phyloP scores from a whole-genome alignment of 2,329 filamentous ascomycete species.

The Pyrenochaeta sp. region DNA sequence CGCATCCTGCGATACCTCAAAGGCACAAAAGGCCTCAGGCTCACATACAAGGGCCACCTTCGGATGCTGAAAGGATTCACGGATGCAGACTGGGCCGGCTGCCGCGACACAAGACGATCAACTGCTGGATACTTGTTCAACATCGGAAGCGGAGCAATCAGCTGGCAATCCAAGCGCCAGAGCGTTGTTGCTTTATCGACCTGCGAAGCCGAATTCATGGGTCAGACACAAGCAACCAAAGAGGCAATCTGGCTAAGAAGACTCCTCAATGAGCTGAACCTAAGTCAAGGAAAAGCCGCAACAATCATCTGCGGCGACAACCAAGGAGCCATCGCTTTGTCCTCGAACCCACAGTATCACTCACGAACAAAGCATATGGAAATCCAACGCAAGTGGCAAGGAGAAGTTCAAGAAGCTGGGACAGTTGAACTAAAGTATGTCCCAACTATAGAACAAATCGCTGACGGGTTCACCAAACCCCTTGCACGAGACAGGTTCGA shows the following conservation, averaged over 20 bases:
- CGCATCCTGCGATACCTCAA: too few relatives aligned
- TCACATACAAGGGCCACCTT: too few relatives aligned
- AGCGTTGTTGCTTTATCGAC: constrained; percentile 21
- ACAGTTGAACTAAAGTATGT: constrained; percentile 1
- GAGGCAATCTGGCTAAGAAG: constrained; percentile 27
- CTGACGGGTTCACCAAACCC: constrained; percentile 9
- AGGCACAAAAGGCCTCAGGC: too few relatives aligned
- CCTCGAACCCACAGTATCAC: constrained; percentile 15
- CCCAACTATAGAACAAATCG: constrained; percentile 1
- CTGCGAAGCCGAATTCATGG: constrained; percentile 33
- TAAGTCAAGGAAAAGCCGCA: neutral
- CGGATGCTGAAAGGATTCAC: too few relatives aligned
- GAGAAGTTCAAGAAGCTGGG: neutral
- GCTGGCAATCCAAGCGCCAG: constrained; percentile 28
- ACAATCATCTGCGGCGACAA: constrained; percentile 19
- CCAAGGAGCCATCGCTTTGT: constrained; percentile 11
- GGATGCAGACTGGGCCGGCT: too few relatives aligned
- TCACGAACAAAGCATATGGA: constrained; percentile 18
- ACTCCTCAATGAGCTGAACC: constrained; percentile 10
- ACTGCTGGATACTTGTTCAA: constrained; percentile 31
- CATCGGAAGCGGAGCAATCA: constrained; percentile 25
- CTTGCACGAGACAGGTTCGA: constrained; percentile 6
- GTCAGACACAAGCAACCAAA: constrained; percentile 20
- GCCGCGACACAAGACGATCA: too few relatives aligned
- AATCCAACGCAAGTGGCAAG: constrained; percentile 8